Percentiles rank a stretch among this genome's conserved stretches.
Conservation (phyloP, 306 rosid species). For the Quercus berberidifolia region DNA sequence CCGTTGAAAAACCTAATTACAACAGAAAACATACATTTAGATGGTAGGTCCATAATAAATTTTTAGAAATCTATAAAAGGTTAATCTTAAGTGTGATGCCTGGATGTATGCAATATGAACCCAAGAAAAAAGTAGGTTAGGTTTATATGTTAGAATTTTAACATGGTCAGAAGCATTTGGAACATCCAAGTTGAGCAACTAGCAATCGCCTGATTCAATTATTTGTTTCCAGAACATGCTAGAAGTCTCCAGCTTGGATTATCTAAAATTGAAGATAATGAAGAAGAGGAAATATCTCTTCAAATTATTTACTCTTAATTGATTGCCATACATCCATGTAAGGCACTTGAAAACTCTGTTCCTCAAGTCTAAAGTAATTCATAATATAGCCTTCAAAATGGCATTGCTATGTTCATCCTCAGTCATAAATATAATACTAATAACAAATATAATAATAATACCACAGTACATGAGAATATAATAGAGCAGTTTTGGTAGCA, state of each 20-base stretch:
- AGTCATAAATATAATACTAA: neutral
- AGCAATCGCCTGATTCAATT: neutral
- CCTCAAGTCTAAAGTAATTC: neutral
- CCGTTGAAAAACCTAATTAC: conserved; percentile 83
- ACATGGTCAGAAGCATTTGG: neutral
- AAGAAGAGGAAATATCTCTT: neutral
- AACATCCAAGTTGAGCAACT: neutral
- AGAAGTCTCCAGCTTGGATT: neutral
- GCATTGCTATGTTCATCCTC: neutral
- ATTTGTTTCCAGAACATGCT: neutral
- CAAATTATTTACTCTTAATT: neutral
- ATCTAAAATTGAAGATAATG: neutral
- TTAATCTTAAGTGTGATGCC: neutral
- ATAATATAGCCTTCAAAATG: neutral
- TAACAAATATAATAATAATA: neutral
- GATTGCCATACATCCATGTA: neutral
- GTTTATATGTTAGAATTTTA: neutral
- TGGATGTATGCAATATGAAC: neutral
- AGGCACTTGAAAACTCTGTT: neutral
- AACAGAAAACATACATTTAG: conserved; percentile 1
- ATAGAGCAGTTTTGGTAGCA: conserved; percentile 2
- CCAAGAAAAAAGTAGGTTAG: neutral
- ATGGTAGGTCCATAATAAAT: neutral
- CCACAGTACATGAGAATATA: neutral
- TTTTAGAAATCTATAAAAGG: neutral